phyloP scores from a whole-genome alignment of 176 grass and related monocot genomes.

The Triticum aestivum region IWGSC_CS_RefSeq_v2.1 NC_057802.1:321866042-321866541 shows the following conservation, averaged over 20 bases:
- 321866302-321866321: neutral
- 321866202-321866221: neutral
- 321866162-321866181: conserved; percentile 24
- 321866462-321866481: too few relatives aligned
- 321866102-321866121: neutral
- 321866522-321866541: neutral
- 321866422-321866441: neutral
- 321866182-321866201: conserved; percentile 10
- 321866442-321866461: neutral
- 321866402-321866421: too few relatives aligned
- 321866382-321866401: neutral
- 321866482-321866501: neutral
- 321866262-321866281: conserved; percentile 15
- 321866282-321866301: neutral
- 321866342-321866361: neutral
- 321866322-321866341: conserved; percentile 1
- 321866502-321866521: neutral
- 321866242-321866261: neutral
- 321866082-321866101: neutral
- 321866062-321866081: conserved; percentile 5
- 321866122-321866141: conserved; percentile 31
- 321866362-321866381: neutral
- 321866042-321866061: neutral
- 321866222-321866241: conserved; percentile 10
- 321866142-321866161: conserved; percentile 21